Evolutionary conservation across 257 asterid species (phyloP).

Genomic region (Fraxinus excelsior): DNA sequence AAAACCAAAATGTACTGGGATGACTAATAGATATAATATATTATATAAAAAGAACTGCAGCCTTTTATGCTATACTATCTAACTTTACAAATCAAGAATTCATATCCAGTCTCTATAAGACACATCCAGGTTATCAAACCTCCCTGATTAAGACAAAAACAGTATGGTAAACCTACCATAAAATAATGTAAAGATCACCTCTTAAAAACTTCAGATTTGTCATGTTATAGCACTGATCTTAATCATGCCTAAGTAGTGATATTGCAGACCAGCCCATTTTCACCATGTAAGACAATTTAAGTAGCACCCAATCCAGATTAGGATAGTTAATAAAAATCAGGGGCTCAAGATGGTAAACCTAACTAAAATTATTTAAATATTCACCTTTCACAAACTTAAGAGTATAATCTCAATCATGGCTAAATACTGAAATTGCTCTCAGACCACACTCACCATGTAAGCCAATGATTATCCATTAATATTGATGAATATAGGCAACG

Average conservation of each 20-base stretch:
- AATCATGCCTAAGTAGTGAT: not conserved
- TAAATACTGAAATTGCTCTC: not conserved
- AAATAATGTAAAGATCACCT: not conserved
- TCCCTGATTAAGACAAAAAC: not conserved
- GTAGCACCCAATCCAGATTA: not conserved
- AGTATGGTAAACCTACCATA: not conserved
- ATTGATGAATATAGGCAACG: not conserved
- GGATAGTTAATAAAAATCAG: not conserved
- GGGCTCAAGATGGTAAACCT: not conserved
- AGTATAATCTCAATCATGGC: not conserved
- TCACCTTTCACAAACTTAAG: not conserved
- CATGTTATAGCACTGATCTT: not conserved
- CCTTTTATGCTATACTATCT: not conserved
- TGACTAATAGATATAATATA: not conserved
- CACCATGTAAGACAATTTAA: not conserved
- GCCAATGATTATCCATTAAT: conserved; percentile 2
- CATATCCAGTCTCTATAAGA: not conserved
- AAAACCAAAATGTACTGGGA: not conserved
- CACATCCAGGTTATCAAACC: not conserved
- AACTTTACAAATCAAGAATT: not conserved
- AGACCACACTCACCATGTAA: not conserved
- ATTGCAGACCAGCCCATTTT: not conserved
- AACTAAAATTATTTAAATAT: not conserved
- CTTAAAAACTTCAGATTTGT: not conserved
- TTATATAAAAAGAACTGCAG: not conserved